Evolutionary conservation across 2,329 filamentous ascomycete species (phyloP), one percentile per base, ranked within the genome.

Genomic region (Parascedosporium putredinis): DNA sequence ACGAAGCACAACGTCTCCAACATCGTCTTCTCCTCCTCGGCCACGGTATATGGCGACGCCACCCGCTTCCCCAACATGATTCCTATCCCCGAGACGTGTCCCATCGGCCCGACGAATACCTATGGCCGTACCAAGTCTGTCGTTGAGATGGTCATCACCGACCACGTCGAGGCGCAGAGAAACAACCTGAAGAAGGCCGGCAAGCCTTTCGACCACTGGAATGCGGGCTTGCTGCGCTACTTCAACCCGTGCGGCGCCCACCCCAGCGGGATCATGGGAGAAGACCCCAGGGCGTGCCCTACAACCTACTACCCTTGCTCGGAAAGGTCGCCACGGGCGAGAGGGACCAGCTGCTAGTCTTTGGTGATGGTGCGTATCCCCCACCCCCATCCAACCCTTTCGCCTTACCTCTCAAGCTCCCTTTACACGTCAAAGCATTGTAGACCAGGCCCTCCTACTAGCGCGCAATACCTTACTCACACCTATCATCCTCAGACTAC

Each of bases 61-160:
- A 97, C 93, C 43, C 86, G 89, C 64, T 88, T 96, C 71, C 83
- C 86, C 58, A 85, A 94, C 76, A 98, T 98, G 93, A 98, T 98
- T 57, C 93, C 93, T 56, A 98, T 98, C 62, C 93, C 93, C 47
- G 93, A 98, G 73, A 76, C 87, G 68, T 98, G 93, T 77, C 93
- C 94, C 53, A 88, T 95, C 55, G 91, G 89, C 47, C 88, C 93
- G 12, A 98, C 93, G 58, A 98, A 97, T 76, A 89, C 91, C 23
- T 98, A 98, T 70, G 94, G 93, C 55, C 88, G 88, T 69, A 98
- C 93, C 56, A 98, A 98, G 75, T 84, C 87, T 61, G 86, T 84
- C 58, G 89, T 95, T 55, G 93, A 98, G 75, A 78, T 75, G 57
- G 83, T 95, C 67, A 96, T 98, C 66, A 89, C 84, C 58, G 93